Evolutionary conservation across 179 eudicot genomes (phyloP), one percentile per base, ranked within the genome.

Genomic region (Silene coronaria): DNA sequence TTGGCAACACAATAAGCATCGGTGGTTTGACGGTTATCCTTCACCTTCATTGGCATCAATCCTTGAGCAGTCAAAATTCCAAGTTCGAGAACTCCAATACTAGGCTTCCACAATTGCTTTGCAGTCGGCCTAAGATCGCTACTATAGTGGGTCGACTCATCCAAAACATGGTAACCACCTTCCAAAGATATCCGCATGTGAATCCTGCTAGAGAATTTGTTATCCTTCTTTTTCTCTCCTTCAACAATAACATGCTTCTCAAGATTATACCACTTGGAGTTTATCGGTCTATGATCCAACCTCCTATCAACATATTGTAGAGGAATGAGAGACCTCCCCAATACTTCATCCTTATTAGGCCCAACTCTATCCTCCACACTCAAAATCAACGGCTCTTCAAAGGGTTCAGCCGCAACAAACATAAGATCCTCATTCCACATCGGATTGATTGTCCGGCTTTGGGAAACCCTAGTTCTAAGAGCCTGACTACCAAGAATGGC

Each of bases 1-100:
- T 90, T 90, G 17, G 96, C 96, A 32, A 90, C 92, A 87, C 92
- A 89, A 59, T 90, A 90, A 14, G 91, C 93, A 77, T 89, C 96
- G 0, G 96, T 90, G 2, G 90, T 81, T 70, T 85, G 88, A 38
- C 86, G 87, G 16, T 84, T 85, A 66, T 90, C 91, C 81, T 87
- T 90, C 36, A 79, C 64, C 81, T 90, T 90, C 96, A 90, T 90
- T 2, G 96, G 91, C 80, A 89, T 82, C 73, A 90, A 84, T 2
- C 93, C 93, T 21, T 89, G 90, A 22, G 91, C 96, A 79, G 77
- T 87, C 83, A 90, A 80, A 72, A 90, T 75, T 4, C 96, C 96
- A 70, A 90, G 66, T 74, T 89, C 96, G 17, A 90, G 83, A 79
- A 90, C 93, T 28, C 96, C 93, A 59, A 89, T 90, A 84, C 87